phyloP scores from a whole-genome alignment of 2,329 filamentous ascomycete genomes.

The Emmonsiellopsis sp. region DNA sequence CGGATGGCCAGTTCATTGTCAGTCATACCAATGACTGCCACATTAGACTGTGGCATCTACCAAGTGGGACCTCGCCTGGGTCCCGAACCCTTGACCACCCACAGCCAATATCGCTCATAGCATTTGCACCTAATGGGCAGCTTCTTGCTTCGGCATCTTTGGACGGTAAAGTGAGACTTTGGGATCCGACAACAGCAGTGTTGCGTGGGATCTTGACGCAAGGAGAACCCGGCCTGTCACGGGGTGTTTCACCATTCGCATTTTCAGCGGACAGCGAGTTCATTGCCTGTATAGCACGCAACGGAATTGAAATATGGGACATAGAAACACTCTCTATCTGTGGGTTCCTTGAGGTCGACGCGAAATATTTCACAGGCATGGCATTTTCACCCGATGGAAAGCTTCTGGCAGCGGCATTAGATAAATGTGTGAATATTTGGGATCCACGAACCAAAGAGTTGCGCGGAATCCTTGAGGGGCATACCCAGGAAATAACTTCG shows the following conservation, averaged over 20 bases:
- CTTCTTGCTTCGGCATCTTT: not conserved
- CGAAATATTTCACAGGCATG: not conserved
- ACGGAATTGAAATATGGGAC: not conserved
- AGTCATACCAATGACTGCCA: conserved; percentile 7
- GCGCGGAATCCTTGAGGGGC: not conserved
- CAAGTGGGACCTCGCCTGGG: not conserved
- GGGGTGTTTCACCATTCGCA: not conserved
- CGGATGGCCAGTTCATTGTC: conserved; percentile 9
- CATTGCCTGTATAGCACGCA: not conserved
- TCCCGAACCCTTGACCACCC: not conserved
- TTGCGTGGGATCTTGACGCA: not conserved
- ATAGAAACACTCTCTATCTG: not conserved
- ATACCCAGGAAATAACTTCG: not conserved
- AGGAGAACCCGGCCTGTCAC: not conserved
- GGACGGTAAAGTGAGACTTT: conserved; percentile 1
- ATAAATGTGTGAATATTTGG: not conserved
- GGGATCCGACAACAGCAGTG: conserved; percentile 2
- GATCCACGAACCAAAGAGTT: not conserved
- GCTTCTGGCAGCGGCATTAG: not conserved
- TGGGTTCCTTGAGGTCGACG: not conserved
- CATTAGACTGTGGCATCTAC: conserved; percentile 5
- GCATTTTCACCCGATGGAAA: not conserved
- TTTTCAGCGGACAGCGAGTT: not conserved
- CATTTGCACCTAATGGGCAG: conserved; percentile 1
- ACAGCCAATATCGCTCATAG: not conserved